These are phyloP conservation scores for Citrullus amarus DNA, from an alignment of 306 rosid species.

Conservation along the genomic window DNA sequence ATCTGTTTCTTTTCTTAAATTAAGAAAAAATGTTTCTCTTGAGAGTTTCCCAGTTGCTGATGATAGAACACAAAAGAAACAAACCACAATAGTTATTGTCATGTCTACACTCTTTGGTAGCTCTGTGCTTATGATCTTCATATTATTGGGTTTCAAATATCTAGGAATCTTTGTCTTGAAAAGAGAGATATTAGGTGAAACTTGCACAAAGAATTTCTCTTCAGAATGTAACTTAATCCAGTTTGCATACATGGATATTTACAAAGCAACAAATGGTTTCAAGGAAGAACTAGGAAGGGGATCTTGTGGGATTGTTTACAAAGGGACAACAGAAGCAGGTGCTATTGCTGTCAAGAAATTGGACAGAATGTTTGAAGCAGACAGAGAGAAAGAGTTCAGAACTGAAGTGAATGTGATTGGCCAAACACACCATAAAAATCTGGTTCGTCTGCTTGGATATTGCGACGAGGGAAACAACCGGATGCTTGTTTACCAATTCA, in stretches of 20 bases:
- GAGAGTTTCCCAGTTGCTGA: neutral
- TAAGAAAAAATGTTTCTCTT: neutral
- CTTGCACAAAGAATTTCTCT: neutral
- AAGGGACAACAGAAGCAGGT: neutral
- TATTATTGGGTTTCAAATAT: neutral
- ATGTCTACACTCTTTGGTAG: neutral
- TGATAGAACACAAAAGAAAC: neutral
- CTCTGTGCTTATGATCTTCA: neutral
- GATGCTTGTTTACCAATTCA: constrained; percentile 27
- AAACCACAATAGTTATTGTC: neutral
- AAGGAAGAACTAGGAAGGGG: constrained; percentile 24
- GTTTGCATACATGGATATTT: constrained; percentile 13
- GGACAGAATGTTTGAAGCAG: constrained; percentile 1
- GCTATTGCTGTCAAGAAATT: constrained; percentile 24
- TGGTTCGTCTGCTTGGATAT: constrained; percentile 22
- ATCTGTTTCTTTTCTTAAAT: neutral
- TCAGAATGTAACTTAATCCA: constrained; percentile 3
- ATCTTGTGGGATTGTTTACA: constrained; percentile 18
- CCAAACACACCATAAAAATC: constrained; percentile 26
- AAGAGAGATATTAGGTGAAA: neutral
- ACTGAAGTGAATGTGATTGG: constrained; percentile 9
- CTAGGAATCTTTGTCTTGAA: neutral
- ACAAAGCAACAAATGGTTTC: constrained; percentile 19
- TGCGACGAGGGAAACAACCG: constrained; percentile 23
- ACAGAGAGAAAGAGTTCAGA: constrained; percentile 22